Base-by-base conservation (phyloP, 768 basidiomycete genomes). In the Rhizopogon salebrosus region DNA sequence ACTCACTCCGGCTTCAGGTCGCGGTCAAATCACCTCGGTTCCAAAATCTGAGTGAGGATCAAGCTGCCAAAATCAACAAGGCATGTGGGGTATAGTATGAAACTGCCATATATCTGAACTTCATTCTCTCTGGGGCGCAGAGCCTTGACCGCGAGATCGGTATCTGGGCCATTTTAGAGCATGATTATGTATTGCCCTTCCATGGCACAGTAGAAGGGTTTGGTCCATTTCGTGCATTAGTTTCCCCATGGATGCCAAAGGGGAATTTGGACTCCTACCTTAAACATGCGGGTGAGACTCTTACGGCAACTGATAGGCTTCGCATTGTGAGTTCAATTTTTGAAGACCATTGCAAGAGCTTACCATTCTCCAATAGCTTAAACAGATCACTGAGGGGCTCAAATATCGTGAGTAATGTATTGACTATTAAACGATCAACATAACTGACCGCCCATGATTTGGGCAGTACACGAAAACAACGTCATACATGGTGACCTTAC, bases 161-260 rank as follows among this genome's bases (percentile, higher is more conserved):
- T 34, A 64, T 73, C 7, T 74, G 75, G 75, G 69, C 68, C 42
- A 52, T 58, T 18, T 64, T 75, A 3, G 60, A 68, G 16, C 74
- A 76, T 58, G 66, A 70, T 18, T 61, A 75, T 48, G 63, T 76
- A 22, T 57, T 76, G 27, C 60, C 65, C 27, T 62, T 76, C 0
- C 60, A 65, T 48, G 74, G 74, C 16, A 69, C 64, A 2, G 64
- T 65, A 20, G 65, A 67, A 10, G 68, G 66, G 35, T 73, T 74
- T 52, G 73, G 73, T 13, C 67, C 61, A 20, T 72, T 50, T 27
- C 41, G 41, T n/a, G 65, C 70, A 7, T 68, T 76, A 66, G 73
- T 75, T 4, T 74, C 73, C 45, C 73, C 74, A n/a, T 75, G 74
- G 74, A 57, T 70, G 51, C 67, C 72, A 36, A 65, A 74, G 35